Base-by-base conservation (phyloP, 805 yeast species). In the Barnettozyma sucrosica region DNA sequence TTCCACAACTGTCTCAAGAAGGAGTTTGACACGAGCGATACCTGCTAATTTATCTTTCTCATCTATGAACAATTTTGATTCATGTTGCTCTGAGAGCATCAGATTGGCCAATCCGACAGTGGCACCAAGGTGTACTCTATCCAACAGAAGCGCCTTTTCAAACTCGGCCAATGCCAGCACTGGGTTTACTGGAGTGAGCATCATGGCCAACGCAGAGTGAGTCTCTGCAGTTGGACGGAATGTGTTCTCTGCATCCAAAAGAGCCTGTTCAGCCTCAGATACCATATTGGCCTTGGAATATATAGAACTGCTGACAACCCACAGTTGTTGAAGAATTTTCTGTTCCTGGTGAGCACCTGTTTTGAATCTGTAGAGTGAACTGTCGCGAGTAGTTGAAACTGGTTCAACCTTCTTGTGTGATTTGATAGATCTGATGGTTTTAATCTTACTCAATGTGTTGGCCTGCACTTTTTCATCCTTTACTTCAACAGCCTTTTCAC, bases 291-390 rank as follows among this genome's bases (percentile, higher is more conserved):
- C 72, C 49, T 77, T 75, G 55, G 76, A 67, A 59, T 87, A 89
- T 24, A 88, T 66, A 33, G 75, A 73, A 0, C 89, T 74, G 0
- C 87, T 74, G 77, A 89, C 79, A 43, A 89, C 62, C 96, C 97
- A 89, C 21, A 87, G 58, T 30, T 72, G 71, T 55, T 82, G 88
- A 41, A 81, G 59, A 9, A 79, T 57, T 21, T 55, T 62, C 41
- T 68, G 65, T 38, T 72, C 78, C 14, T 52, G 36, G 23, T n/a
- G 10, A 14, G 40, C 36, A 10, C 30, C 21, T 45, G 26, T n/a
- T 40, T 37, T 41, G 48, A 26, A 28, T 41, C 48, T 40, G 48
- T 51, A 45, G 5, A 28, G 42, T 7, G 42, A 39, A 14, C 18
- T 36, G 25, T 20, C 13, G 3, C 3, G 23, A 6, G 23, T 14